phyloP scores from a whole-genome alignment of 345 rosid species.

The Aurinia saxatilis region DNA sequence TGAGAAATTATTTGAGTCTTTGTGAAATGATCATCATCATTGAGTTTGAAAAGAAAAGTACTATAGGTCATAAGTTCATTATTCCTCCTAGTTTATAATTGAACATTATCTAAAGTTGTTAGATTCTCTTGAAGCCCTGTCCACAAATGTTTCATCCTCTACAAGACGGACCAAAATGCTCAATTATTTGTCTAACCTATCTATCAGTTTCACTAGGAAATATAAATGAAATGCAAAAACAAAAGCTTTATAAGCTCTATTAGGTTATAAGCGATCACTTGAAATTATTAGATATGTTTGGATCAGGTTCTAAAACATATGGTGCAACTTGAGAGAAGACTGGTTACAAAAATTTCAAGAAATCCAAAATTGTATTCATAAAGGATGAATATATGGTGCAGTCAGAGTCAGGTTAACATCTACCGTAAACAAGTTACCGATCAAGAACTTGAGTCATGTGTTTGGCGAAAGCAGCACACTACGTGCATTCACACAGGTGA shows the following conservation, averaged over 20 bases:
- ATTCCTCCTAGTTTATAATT: background rate
- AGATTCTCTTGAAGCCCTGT: background rate
- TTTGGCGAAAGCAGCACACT: slow-evolving; percentile 9
- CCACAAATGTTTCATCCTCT: background rate
- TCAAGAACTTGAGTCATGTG: slow-evolving; percentile 20
- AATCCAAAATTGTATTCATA: background rate
- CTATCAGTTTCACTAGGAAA: background rate
- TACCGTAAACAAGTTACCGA: background rate
- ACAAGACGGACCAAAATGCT: background rate
- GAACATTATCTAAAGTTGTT: background rate
- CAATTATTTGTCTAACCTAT: background rate
- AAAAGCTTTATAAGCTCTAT: background rate
- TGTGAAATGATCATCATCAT: slow-evolving; percentile 9
- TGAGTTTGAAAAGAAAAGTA: slow-evolving; percentile 11
- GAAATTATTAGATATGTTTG: background rate
- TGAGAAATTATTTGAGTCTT: background rate
- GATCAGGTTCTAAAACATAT: background rate
- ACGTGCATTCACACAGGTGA: background rate
- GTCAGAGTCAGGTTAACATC: background rate
- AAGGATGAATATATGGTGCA: background rate
- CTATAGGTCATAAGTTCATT: background rate
- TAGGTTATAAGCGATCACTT: background rate
- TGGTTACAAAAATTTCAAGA: background rate
- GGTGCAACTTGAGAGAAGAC: background rate
- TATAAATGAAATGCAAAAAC: background rate